These are phyloP conservation scores for Saccharomyces cerevisiae DNA, from an alignment of 805 yeast species.

Conservation along the genomic window DNA sequence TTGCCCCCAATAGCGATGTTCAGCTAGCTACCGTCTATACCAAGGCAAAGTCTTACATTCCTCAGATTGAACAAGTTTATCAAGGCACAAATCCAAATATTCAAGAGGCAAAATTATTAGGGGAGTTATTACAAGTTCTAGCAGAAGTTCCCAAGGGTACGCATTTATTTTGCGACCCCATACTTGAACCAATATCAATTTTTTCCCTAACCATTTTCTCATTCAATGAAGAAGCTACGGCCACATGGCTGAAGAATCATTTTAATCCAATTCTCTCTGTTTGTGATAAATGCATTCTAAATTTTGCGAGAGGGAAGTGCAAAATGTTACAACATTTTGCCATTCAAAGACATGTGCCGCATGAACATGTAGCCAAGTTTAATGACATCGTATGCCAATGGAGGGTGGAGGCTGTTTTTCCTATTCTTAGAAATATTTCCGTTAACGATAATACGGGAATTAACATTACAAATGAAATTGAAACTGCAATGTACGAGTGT, in stretches of 20 bases:
- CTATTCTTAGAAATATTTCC: slow-evolving; percentile 19
- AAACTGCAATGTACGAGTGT: slow-evolving; percentile 38
- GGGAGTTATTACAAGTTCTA: slow-evolving; percentile 34
- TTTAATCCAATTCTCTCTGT: slow-evolving; percentile 35
- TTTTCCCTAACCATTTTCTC: slow-evolving; percentile 55
- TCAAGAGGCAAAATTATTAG: slow-evolving; percentile 29
- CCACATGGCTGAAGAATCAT: slow-evolving; percentile 35
- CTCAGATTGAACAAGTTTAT: slow-evolving; percentile 24
- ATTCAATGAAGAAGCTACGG: slow-evolving; percentile 40
- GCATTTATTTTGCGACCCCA: slow-evolving; percentile 53
- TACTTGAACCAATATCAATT: slow-evolving; percentile 40
- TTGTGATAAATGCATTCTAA: slow-evolving; percentile 48
- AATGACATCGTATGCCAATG: slow-evolving; percentile 30
- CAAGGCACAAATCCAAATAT: slow-evolving; percentile 20
- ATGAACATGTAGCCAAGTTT: slow-evolving; percentile 34
- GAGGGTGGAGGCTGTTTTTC: slow-evolving; percentile 26
- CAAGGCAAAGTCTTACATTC: slow-evolving; percentile 15
- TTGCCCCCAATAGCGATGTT: not conserved
- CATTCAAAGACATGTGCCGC: slow-evolving; percentile 39
- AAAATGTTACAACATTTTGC: slow-evolving; percentile 45
- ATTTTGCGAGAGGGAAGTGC: slow-evolving; percentile 48
- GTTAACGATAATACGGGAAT: slow-evolving; percentile 15
- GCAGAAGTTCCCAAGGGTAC: slow-evolving; percentile 23
- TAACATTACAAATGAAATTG: slow-evolving; percentile 17
- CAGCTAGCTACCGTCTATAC: slow-evolving; percentile 1